Evolutionary conservation across 192 early-diverging fungal species (phyloP).

Genomic region (Coemansia sp.): DNA sequence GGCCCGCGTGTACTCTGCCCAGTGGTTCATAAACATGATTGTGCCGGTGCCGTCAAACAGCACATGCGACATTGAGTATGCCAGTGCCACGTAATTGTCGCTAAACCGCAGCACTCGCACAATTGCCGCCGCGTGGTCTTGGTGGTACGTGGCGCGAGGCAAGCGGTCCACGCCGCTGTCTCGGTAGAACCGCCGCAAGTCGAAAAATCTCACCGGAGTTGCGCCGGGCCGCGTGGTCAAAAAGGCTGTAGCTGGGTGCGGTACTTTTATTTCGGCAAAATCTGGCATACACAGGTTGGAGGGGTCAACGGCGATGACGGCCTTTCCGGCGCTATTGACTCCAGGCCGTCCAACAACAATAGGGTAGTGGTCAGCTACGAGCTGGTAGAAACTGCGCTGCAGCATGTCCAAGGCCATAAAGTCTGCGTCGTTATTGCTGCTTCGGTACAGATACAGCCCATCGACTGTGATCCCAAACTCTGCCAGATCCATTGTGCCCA

Average conservation of each 20-base stretch:
- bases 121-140: slow-evolving; percentile 18
- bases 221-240: slow-evolving; percentile 6
- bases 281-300: slow-evolving; percentile 32
- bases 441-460: slow-evolving; percentile 32
- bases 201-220: slow-evolving; percentile 25
- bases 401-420: slow-evolving; percentile 36
- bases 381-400: slow-evolving; percentile 16
- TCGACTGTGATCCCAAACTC: slow-evolving; percentile 21
- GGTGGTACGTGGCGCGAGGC: slow-evolving; percentile 29
- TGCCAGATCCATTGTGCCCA: slow-evolving; percentile 32
- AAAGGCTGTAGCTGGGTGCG: slow-evolving; percentile 25
- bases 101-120: slow-evolving; percentile 32
- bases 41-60: slow-evolving; percentile 31
- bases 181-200: slow-evolving; percentile 27
- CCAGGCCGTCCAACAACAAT: slow-evolving; percentile 28
- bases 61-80: slow-evolving; percentile 28
- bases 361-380: slow-evolving; percentile 43
- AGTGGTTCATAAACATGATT: slow-evolving; percentile 24
- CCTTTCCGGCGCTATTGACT: slow-evolving; percentile 20
- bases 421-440: neutral
- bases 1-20: slow-evolving; percentile 38
- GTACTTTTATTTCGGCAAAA: slow-evolving; percentile 23
- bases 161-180: slow-evolving; percentile 14
- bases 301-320: slow-evolving; percentile 23
- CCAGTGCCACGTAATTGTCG: slow-evolving; percentile 29